Evolutionary conservation across 2,329 filamentous ascomycete species (phyloP).

Genomic region (Akanthomyces dipterigenus): DNA sequence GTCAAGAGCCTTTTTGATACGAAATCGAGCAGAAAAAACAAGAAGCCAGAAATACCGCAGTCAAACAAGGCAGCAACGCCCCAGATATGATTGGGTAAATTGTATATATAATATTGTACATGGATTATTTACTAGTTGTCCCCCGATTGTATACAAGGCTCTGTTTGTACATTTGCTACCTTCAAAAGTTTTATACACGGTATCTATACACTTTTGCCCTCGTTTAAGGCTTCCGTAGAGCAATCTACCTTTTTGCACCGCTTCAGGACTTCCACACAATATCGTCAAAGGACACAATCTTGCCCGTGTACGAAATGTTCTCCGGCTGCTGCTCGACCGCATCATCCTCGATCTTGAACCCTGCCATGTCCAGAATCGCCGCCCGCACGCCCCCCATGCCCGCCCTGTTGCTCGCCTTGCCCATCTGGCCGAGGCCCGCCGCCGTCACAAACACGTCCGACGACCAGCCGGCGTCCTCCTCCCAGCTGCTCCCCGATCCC

Average conservation of each 20-base stretch:
- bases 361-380: constrained; percentile 35
- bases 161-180: not conserved
- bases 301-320: constrained; percentile 28
- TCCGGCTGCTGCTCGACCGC: constrained; percentile 25
- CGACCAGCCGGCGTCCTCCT: constrained; percentile 22
- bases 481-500: constrained; percentile 21
- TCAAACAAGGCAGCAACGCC: constrained; percentile 7
- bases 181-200: not conserved
- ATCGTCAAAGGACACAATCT: constrained; percentile 33
- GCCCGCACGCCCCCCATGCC: constrained; percentile 34
- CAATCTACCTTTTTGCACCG: too few relatives aligned
- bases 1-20: constrained; percentile 67
- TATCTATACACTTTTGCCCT: not conserved
- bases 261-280: constrained; percentile 27
- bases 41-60: constrained; percentile 31
- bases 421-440: constrained; percentile 28
- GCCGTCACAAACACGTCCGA: constrained; percentile 30
- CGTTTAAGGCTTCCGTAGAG: too few relatives aligned
- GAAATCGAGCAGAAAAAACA: constrained; percentile 51
- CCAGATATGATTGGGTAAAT: not conserved
- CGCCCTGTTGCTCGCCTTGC: constrained; percentile 26
- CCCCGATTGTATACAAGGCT: not conserved
- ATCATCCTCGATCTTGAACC: constrained; percentile 24
- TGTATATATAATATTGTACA: constrained; percentile 7
- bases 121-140: constrained; percentile 10